Evolutionary conservation across 2,329 filamentous ascomycete genomes (phyloP).

Genomic region (Xylaria sp.): DNA sequence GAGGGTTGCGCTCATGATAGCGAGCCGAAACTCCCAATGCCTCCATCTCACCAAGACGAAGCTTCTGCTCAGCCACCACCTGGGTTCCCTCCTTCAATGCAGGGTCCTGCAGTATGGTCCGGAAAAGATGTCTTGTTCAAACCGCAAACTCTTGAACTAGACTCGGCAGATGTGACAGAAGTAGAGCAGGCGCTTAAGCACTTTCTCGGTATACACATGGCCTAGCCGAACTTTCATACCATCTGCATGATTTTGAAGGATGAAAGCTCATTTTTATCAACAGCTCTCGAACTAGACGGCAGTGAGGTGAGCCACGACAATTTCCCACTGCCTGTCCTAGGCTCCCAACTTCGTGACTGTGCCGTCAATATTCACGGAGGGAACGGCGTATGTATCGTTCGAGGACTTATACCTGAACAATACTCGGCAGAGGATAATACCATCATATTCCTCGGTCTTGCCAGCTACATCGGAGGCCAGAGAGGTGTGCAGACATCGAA

Average conservation of each 20-base stretch:
- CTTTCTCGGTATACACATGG: slow-evolving; percentile 43
- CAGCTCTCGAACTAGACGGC: slow-evolving; percentile 52
- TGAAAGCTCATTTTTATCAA: slow-evolving; percentile 38
- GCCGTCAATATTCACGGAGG: slow-evolving; percentile 55
- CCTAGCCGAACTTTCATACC: slow-evolving; percentile 33
- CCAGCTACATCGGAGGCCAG: slow-evolving; percentile 65
- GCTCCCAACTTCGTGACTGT: slow-evolving; percentile 50
- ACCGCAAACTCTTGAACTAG: slow-evolving; percentile 40
- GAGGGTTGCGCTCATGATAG: slow-evolving; percentile 31
- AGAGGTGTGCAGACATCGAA: slow-evolving; percentile 63
- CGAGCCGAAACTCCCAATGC: slow-evolving; percentile 28
- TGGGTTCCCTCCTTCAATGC: slow-evolving; percentile 37
- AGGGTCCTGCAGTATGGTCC: slow-evolving; percentile 41
- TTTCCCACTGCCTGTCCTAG: slow-evolving; percentile 57
- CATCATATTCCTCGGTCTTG: slow-evolving; percentile 66
- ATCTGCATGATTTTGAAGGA: slow-evolving; percentile 26
- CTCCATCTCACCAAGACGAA: slow-evolving; percentile 27
- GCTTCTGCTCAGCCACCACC: slow-evolving; percentile 34
- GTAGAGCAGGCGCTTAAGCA: slow-evolving; percentile 42
- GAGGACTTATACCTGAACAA: slow-evolving; percentile 60
- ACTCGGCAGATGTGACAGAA: slow-evolving; percentile 39
- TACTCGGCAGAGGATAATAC: slow-evolving; percentile 66
- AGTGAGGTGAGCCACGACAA: slow-evolving; percentile 52
- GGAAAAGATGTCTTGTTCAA: slow-evolving; percentile 32
- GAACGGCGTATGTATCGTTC: slow-evolving; percentile 64